Evolutionary conservation across 1,284 basidiomycete species (phyloP), one percentile per base, ranked within the genome.

Genomic region (Heterobasidion irregulare): DNA sequence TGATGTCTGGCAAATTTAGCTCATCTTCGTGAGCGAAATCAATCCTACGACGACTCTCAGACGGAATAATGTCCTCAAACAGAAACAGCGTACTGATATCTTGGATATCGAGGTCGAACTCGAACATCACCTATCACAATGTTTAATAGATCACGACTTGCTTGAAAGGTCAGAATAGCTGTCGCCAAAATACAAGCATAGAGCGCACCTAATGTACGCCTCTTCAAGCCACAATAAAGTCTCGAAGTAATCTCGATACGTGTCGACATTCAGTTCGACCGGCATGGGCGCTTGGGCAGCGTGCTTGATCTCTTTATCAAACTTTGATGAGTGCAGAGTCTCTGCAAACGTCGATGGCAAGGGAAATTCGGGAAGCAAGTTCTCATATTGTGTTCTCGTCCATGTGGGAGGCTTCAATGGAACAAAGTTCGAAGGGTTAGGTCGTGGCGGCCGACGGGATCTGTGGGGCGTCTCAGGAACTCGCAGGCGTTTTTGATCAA

Each of bases 181-280:
- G 51, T 41, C 50, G 48, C 16, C 7, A 3, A 26, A 9, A 38
- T 19, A 33, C 8, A 43, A 38, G 67, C 70, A 45, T 52, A 75
- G 26, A 26, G 26, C 26, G 26, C 26, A 26, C 26, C 78, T 67
- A 72, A 61, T 69, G 69, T 54, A 74, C 71, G 49, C 74, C 54
- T 79, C 78, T 58, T 80, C 78, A 18, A 78, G 64, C 64, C 70
- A 72, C 1, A 80, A 57, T 54, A 78, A 56, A 8, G 68, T 59
- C 57, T 75, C 68, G 61, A 78, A 78, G 59, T 68, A 69, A 3
- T 61, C 52, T 1, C 63, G 66, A 57, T 80, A 79, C 2, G 74
- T 74, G 2, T 62, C 57, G 2, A 64, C 53, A 36, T 64, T 67
- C 44, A 79, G 68, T 54, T 38, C 38, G 15, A 26, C 32, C 33